Conservation (phyloP, 31 red algal genomes). For the Porphyra umbilicalis region DNA sequence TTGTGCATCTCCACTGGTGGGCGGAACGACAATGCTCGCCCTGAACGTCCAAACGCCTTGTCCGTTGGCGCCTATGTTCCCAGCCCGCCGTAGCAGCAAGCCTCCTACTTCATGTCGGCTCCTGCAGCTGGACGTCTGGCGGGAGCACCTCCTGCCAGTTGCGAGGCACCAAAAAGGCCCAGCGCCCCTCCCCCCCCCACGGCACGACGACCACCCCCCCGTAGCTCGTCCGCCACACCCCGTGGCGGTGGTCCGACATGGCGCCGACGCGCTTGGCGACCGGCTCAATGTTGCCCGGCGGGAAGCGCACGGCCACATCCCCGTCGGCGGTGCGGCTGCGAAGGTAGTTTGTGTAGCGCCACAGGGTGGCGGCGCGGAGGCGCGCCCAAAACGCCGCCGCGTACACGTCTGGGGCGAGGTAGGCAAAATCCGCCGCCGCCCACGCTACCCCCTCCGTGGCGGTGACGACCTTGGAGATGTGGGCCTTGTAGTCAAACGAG, state of each 20-base stretch:
- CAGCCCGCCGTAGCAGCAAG: no score
- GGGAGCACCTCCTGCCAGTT: conserved; percentile 16
- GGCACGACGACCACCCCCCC: conserved; percentile 43
- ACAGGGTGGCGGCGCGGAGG: conserved; percentile 14
- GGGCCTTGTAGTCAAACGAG: conserved; percentile 26
- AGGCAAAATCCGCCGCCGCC: conserved; percentile 11
- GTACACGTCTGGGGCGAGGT: conserved; percentile 19
- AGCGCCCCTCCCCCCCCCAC: conserved; percentile 48
- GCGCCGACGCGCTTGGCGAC: conserved; percentile 45
- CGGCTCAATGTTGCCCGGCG: conserved; percentile 23
- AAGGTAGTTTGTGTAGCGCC: conserved; percentile 52
- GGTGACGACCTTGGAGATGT: conserved; percentile 24
- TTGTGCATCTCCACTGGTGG: no score
- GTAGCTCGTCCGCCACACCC: conserved; percentile 43
- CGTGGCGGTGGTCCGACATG: conserved; percentile 46
- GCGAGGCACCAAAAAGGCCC: conserved; percentile 40
- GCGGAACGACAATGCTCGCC: no score
- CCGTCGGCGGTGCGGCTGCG: conserved; percentile 7
- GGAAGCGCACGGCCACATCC: conserved; percentile 47
- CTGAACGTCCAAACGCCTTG: no score
- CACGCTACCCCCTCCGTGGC: conserved; percentile 10
- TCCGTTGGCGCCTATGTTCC: no score
- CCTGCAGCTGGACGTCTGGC: not conserved
- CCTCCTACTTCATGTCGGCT: not conserved
- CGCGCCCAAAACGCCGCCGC: conserved; percentile 26